Evolutionary conservation across 192 early-diverging fungal species (phyloP), one percentile per base, ranked within the genome.

Genomic region (Podila epigama): DNA sequence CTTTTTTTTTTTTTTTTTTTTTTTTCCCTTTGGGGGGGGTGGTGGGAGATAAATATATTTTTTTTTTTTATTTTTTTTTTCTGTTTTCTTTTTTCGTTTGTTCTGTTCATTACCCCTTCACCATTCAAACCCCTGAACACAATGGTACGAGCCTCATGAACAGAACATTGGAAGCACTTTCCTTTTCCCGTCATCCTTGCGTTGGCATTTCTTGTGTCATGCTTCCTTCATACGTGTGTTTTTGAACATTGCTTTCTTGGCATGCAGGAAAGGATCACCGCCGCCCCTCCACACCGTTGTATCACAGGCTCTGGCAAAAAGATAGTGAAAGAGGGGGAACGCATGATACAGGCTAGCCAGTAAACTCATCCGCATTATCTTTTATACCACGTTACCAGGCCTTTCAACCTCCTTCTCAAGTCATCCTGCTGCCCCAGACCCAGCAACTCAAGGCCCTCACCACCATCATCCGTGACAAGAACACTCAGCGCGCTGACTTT

Each of bases 401-500:
- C 15, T 77, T 37, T n/a, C 66, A 68, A 44, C 80, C 68, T 52
- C 85, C 84, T 50, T 63, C 88, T 9, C 89, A 90, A 40, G 87
- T 92, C 69, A 84, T 91, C 63, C 79, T 90, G 48, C 88, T 94
- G 55, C 79, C 84, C 59, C 88, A 89, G 63, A 92, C 88, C 9
- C 85, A 89, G 57, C 92, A 94, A 81, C 86, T 94, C 33, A 89
- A 90, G 81, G 93, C 89, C 8, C 81, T 91, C 57, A 90, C 92
- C 82, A 92, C 95, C 62, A 94, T 96, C 51, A 95, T 98, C 61
- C 88, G 96, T 50, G 85, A 88, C 79, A 86, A 89, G 48, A 65
- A 88, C 53, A 96, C 96, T 0, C 72, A 82, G 68, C 89, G 96
- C 29, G 87, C 88, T 39, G 96, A 98, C 81, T 98, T 98, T 83